phyloP scores from a whole-genome alignment of 164 flowering plant genomes.

The Berberis thunbergii region DNA sequence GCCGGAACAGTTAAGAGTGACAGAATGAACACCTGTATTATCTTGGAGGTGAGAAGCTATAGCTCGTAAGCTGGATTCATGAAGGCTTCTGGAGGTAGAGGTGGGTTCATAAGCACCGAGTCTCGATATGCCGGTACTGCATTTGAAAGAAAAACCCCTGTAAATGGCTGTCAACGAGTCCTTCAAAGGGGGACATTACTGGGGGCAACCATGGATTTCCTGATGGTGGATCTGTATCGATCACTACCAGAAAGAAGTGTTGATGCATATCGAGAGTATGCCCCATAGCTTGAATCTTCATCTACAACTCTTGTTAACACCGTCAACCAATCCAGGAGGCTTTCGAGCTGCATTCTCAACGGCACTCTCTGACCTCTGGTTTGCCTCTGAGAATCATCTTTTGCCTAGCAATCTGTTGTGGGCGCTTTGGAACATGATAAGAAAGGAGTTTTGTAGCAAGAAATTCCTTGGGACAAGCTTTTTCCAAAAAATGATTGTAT shows the following conservation, averaged over 20 bases:
- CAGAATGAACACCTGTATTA: conserved; percentile 20
- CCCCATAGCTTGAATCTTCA: conserved; percentile 18
- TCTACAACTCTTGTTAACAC: conserved; percentile 12
- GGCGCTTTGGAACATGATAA: conserved; percentile 28
- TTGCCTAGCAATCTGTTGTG: conserved; percentile 17
- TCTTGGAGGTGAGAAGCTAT: conserved; percentile 41
- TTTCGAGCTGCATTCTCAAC: conserved; percentile 41
- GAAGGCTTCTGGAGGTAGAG: conserved; percentile 26
- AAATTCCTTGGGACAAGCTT: conserved; percentile 11
- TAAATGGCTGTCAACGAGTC: conserved; percentile 81
- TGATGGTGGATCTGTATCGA: conserved; percentile 28
- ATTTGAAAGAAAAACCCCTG: conserved; percentile 44
- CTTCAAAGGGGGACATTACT: conserved; percentile 85
- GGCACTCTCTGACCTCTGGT: conserved; percentile 22
- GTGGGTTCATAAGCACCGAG: conserved; percentile 19
- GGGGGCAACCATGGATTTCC: conserved; percentile 84
- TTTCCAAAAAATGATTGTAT: conserved; percentile 16
- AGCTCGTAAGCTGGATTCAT: conserved; percentile 32
- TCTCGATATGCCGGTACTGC: conserved; percentile 33
- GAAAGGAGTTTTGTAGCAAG: conserved; percentile 22
- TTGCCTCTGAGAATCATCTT: conserved; percentile 26
- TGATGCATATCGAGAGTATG: conserved; percentile 11
- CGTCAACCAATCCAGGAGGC: conserved; percentile 26
- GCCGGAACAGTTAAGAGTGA: conserved; percentile 24
- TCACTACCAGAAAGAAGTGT: conserved; percentile 24